Evolutionary conservation across 768 basidiomycete species (phyloP).

Genomic region (Gloeostereum incarnatum): DNA sequence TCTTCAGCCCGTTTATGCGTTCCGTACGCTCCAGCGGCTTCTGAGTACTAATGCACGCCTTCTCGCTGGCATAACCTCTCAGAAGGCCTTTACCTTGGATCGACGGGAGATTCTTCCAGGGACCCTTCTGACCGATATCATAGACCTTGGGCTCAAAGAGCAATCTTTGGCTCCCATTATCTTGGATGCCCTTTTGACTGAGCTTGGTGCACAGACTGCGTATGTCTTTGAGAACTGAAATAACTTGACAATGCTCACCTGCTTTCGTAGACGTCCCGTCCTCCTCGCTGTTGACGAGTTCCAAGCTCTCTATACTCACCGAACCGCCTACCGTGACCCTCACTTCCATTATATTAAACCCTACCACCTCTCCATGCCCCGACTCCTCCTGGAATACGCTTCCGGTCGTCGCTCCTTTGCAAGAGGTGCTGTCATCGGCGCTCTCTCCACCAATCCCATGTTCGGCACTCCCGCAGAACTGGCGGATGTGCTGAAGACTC

Average conservation of each 20-base stretch:
- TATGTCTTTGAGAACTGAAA: slow-evolving; percentile 21
- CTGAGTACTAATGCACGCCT: background rate
- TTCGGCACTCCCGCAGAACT: slow-evolving; percentile 59
- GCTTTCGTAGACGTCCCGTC: slow-evolving; percentile 52
- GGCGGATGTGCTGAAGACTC: slow-evolving; percentile 39
- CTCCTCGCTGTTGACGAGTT: slow-evolving; percentile 84
- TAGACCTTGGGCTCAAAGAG: background rate
- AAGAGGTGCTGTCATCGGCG: slow-evolving; percentile 65
- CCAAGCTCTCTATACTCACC: slow-evolving; percentile 62
- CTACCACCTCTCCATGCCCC: slow-evolving; percentile 73
- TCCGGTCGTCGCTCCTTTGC: slow-evolving; percentile 65
- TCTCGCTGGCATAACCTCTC: background rate
- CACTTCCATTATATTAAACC: slow-evolving; percentile 60
- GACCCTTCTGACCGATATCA: background rate
- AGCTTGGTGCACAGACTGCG: slow-evolving; percentile 57
- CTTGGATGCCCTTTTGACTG: slow-evolving; percentile 31
- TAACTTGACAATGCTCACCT: background rate
- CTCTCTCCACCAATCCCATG: slow-evolving; percentile 54
- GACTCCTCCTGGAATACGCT: slow-evolving; percentile 69
- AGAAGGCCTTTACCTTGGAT: background rate
- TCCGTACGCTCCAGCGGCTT: slow-evolving; percentile 54
- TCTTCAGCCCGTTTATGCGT: slow-evolving; percentile 57
- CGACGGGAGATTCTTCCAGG: background rate
- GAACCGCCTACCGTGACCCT: slow-evolving; percentile 62
- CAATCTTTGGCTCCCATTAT: background rate